Conservation (phyloP, 345 rosid genomes). For the Carallia pectinifolia region DNA sequence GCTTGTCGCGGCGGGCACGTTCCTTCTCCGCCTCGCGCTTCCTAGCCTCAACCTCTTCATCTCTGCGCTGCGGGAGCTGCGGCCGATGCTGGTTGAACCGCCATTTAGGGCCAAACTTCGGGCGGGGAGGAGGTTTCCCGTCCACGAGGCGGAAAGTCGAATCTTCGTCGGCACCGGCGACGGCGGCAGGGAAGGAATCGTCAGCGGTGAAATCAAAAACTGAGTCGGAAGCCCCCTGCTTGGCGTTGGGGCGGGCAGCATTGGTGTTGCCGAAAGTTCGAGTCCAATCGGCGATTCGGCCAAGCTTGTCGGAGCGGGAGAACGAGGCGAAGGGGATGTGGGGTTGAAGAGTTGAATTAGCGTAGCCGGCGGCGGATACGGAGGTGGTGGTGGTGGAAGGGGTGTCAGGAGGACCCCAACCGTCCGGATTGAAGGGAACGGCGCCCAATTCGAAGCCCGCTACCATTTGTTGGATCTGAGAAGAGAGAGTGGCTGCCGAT, state of each 20-base stretch:
- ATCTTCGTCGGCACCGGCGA: constrained; percentile 58
- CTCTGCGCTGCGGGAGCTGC: constrained; percentile 92
- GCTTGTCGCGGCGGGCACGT: constrained; percentile 86
- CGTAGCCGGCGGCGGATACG: no score
- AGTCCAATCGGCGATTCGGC: constrained; percentile 95
- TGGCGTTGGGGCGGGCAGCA: constrained; percentile 28
- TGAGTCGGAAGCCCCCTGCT: constrained; percentile 44
- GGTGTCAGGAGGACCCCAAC: constrained; percentile 88
- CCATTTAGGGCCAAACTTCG: constrained; percentile 87
- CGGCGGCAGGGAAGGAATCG: constrained; percentile 54
- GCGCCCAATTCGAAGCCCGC: constrained; percentile 63
- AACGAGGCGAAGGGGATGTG: constrained; percentile 73
- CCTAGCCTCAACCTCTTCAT: constrained; percentile 87
- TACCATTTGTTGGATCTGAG: constrained; percentile 20
- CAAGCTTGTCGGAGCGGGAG: constrained; percentile 88
- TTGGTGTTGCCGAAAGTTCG: constrained; percentile 40
- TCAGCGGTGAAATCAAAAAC: constrained; percentile 85
- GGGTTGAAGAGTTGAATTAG: constrained; percentile 45
- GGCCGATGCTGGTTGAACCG: constrained; percentile 68
- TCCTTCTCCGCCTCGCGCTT: constrained; percentile 95
- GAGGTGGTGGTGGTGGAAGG: constrained; percentile 21
- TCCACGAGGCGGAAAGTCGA: constrained; percentile 89
- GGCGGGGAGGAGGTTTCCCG: constrained; percentile 86
- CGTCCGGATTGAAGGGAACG: constrained; percentile 83
- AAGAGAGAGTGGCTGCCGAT: background rate